These are phyloP conservation scores for Kodamaea suecica DNA, from an alignment of 1,139 yeast genomes.

Conservation along the genomic window DNA sequence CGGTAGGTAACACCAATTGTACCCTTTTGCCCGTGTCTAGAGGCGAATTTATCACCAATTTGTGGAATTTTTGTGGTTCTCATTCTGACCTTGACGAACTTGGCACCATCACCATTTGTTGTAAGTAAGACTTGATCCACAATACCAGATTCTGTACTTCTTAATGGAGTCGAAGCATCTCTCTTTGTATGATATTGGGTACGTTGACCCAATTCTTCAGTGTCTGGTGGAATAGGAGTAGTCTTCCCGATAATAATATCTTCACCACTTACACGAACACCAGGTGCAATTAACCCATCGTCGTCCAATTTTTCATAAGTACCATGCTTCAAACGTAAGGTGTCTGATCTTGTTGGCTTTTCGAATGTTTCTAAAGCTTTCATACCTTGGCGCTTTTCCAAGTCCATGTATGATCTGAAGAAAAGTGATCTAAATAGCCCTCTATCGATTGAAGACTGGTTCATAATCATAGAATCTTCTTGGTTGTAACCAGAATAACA, in stretches of 20 bases:
- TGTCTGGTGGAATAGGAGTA: constrained; percentile 96
- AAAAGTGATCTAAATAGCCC: constrained; percentile 94
- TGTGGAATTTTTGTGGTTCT: constrained; percentile 98
- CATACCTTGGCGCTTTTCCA: constrained; percentile 98
- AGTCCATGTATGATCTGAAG: constrained; percentile 97
- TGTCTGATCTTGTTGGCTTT: constrained; percentile 91
- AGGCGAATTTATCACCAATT: constrained; percentile 98
- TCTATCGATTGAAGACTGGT: constrained; percentile 94
- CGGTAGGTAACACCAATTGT: constrained; percentile 98
- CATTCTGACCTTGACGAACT: constrained; percentile 96
- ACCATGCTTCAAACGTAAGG: constrained; percentile 93
- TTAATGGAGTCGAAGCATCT: constrained; percentile 95
- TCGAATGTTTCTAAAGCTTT: constrained; percentile 94
- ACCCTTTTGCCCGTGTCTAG: constrained; percentile 99
- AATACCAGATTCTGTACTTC: constrained; percentile 97
- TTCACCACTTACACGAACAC: constrained; percentile 97
- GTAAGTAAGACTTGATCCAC: constrained; percentile 96
- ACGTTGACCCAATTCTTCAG: constrained; percentile 97
- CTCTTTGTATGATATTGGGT: constrained; percentile 97
- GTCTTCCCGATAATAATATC: constrained; percentile 98
- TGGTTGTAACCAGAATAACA: constrained; percentile 99
- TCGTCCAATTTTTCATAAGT: constrained; percentile 97
- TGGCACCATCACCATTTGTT: constrained; percentile 96
- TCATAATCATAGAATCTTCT: constrained; percentile 99
- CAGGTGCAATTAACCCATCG: constrained; percentile 97